A percentile compares a stretch with the other conserved stretches of the same genome.
Conservation (phyloP, 164 flowering plant species). For the Vitis amurensis region DNA sequence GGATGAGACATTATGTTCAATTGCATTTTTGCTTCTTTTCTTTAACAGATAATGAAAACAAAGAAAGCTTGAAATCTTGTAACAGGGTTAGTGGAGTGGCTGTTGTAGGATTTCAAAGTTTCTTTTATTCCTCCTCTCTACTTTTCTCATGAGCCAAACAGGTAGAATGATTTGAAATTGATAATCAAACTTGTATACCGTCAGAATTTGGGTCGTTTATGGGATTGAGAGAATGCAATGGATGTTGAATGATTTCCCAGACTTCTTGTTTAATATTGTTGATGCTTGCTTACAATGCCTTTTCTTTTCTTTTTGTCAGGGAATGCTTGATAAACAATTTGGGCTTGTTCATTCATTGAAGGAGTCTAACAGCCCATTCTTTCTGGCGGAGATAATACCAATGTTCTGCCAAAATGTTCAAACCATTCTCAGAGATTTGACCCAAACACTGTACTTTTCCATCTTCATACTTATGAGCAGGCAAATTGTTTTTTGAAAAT, state of each 20-base stretch:
- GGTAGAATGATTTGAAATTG: background rate
- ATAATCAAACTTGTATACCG: background rate
- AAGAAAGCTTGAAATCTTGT: no score
- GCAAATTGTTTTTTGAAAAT: no score
- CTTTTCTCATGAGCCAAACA: background rate
- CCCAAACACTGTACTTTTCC: constrained; percentile 16
- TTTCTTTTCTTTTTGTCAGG: constrained; percentile 8
- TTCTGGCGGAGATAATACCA: constrained; percentile 3
- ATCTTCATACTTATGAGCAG: no score
- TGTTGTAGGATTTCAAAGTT: no score
- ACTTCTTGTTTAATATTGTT: background rate
- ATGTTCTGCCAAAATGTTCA: constrained; percentile 4
- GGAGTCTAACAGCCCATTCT: constrained; percentile 4
- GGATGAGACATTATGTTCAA: no score
- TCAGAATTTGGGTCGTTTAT: background rate
- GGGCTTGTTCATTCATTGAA: constrained; percentile 5
- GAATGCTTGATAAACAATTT: constrained; percentile 9
- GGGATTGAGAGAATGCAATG: background rate
- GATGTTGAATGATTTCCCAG: background rate
- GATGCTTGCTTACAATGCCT: background rate
- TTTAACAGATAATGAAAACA: no score
- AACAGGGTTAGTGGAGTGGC: no score
- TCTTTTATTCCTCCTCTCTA: background rate
- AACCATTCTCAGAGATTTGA: constrained; percentile 7
- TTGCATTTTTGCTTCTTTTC: no score